phyloP scores from a whole-genome alignment of 1,284 basidiomycete species.

The Spongispora temasekensis region DNA sequence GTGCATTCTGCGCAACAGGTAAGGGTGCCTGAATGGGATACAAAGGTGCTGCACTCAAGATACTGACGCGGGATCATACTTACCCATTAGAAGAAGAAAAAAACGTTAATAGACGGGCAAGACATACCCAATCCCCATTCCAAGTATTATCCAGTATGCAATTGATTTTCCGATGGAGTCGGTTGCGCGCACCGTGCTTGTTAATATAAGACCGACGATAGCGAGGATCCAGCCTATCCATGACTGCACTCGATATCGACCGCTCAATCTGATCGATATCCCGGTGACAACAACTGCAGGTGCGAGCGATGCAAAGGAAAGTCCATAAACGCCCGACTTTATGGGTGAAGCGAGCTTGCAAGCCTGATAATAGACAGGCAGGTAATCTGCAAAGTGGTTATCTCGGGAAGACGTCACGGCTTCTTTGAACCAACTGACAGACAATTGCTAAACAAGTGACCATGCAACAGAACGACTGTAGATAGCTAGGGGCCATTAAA shows the following conservation, averaged over 20 bases:
- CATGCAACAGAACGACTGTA: conserved; percentile 20
- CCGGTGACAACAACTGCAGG: conserved; percentile 10
- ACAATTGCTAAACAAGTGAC: conserved; percentile 5
- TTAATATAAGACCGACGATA: conserved; percentile 10
- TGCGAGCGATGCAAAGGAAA: conserved; percentile 16
- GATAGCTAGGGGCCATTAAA: conserved; percentile 10
- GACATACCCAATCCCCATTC: conserved; percentile 17
- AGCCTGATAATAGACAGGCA: conserved; percentile 22
- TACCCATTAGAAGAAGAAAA: neutral
- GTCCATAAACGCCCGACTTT: conserved; percentile 16
- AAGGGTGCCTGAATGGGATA: conserved; percentile 38
- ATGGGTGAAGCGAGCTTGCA: conserved; percentile 14
- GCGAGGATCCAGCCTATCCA: conserved; percentile 15
- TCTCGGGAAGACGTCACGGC: too few species aligned
- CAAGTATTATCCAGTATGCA: conserved; percentile 12
- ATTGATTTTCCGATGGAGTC: neutral
- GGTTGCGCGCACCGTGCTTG: conserved; percentile 1
- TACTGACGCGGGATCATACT: conserved; percentile 1
- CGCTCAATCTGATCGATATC: conserved; percentile 8
- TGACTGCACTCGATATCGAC: conserved; percentile 18
- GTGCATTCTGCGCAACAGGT: conserved; percentile 23
- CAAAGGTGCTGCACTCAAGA: conserved; percentile 14
- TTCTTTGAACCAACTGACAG: conserved; percentile 11
- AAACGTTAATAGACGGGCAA: neutral
- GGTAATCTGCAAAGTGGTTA: conserved; percentile 11